Evolutionary conservation across 1,139 yeast species (phyloP), one percentile per base, ranked within the genome.

Genomic region (Sugiyamaella japonica): DNA sequence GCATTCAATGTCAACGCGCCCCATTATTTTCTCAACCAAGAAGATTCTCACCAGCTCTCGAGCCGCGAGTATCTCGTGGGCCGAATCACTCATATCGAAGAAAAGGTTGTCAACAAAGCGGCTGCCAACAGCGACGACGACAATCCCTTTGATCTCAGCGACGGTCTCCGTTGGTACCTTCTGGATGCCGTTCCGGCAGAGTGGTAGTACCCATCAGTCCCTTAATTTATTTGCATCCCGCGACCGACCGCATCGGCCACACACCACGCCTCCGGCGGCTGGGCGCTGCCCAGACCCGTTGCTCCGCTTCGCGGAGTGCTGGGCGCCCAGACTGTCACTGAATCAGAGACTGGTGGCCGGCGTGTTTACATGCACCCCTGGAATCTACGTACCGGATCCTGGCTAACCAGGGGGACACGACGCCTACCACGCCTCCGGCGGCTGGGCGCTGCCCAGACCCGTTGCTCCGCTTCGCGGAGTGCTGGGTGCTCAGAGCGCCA

Each of bases 1-100:
- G 93, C 93, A 0, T 88, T 88, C 72, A 87, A 87, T 63, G 79
- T 85, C 48, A 93, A 89, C 0, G 85, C 90, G 0, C 91, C 93
- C 0, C 91, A 87, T 66, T 86, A 79, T 66, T 84, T 86, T 63
- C 72, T 88, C 61, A 78, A 81, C 55, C 76, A 75, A 40, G 62
- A 63, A 53, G 61, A 62, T 6, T 66, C 68, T 28, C 69, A 63
- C 58, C 76, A 53, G 63, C 69, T 59, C 70, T 69, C 47, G 70
- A 60, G 61, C 40, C 64, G 84, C 52, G 95, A 87, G 60, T 88
- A 93, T 89, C 74, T 87, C 63, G 85, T 88, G 28, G 91, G 86
- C 0, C 72, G 86, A 46, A 81, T 87, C 10, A 65, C 71, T 9
- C 69, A 67, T 20, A 78, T 88, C 42, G 79, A 76, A 53, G 81